Evolutionary conservation across 305 asterid species (phyloP), one percentile per base, ranked within the genome.

Genomic region (Fraxinus paxiana): DNA sequence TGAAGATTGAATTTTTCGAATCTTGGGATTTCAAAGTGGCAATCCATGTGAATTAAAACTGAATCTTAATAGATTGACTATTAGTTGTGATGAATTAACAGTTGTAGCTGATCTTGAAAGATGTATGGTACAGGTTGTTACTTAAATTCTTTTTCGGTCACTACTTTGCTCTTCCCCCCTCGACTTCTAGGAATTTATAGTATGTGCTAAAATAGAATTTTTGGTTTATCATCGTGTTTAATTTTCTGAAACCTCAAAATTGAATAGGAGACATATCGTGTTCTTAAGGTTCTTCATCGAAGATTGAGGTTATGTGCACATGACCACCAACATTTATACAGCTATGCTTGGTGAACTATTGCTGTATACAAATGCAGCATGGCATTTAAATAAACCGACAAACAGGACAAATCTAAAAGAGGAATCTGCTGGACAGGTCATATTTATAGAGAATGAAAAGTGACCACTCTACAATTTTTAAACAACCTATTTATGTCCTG

Each of bases 11-110:
- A 37, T 6, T 51, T 35, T 74, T 9, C 20, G 0, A 24, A 76
- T 41, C 38, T 76, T 9, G 77, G 41, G 31, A 48, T 61, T 22
- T 17, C 48, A 41, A 6, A 79, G 54, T 81, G 78, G 15, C 67
- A 69, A 77, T 69, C 43, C 77, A 54, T 48, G 67, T 46, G 79
- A 82, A 37, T 72, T 51, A 30, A 37, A 26, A 75, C 63, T 30
- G 61, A 74, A 80, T 78, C 61, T 75, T 86, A 26, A 74, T 78
- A 28, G 78, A 77, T 67, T 28, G 46, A 70, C 34, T 65, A 22
- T 51, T 75, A 41, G 72, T 38, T 77, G 34, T 71, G 41, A 31
- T 13, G 5, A 24, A 77, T 77, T 78, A 43, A 4, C 18, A 31
- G 46, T 46, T 22, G 75, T 26, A 54, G 72, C 33, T 43, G 51